Evolutionary conservation across 257 asterid species (phyloP).

Genomic region (Verbascum thapsus): DNA sequence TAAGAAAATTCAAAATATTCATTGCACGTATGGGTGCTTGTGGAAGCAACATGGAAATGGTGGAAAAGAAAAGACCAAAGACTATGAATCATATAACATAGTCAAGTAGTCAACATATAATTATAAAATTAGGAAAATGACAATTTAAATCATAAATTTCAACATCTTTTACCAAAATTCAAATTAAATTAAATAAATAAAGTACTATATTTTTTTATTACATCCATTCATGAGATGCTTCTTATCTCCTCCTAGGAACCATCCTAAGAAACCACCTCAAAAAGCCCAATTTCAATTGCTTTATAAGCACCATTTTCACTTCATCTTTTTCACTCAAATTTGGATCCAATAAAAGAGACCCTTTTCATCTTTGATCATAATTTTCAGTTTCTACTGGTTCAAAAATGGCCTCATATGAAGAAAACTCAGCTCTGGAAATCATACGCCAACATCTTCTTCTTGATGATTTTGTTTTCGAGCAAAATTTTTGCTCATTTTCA

Average conservation of each 20-base stretch:
- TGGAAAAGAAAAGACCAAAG: neutral
- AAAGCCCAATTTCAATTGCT: neutral
- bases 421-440: no score
- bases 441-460: no score
- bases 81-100: neutral
- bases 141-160: neutral
- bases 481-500: no score
- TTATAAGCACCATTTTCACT: neutral
- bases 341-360: neutral
- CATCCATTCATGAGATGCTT: neutral
- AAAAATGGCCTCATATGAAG: no score
- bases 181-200: neutral
- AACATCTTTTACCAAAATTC: neutral
- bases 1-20: no score
- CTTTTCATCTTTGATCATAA: neutral
- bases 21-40: neutral
- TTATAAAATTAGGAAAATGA: no score
- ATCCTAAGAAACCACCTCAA: no score
- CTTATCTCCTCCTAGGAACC: neutral
- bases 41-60: slow-evolving; percentile 26
- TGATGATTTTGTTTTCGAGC: no score
- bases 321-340: neutral
- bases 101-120: neutral
- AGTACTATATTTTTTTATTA: neutral
- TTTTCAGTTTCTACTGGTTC: neutral